A percentile compares a stretch with the other conserved stretches of the same genome.
phyloP scores from a whole-genome alignment of 495 filamentous ascomycete species.

The Pyrenula aspistea region DNA sequence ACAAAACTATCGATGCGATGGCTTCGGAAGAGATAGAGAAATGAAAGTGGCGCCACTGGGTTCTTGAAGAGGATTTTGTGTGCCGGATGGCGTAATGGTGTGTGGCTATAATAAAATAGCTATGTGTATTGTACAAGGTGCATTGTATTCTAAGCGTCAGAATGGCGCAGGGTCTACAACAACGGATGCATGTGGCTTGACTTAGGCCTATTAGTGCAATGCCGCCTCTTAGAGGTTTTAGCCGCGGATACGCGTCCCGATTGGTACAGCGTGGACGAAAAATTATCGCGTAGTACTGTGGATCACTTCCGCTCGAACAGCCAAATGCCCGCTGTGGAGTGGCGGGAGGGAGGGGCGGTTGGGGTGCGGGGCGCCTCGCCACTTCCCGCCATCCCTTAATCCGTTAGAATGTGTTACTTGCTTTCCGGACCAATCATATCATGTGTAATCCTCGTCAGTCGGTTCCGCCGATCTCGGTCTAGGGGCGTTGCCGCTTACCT shows the following conservation, averaged over 20 bases:
- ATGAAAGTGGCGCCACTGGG: neutral
- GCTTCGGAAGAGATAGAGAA: neutral
- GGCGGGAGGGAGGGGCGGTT: neutral
- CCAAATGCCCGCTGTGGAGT: neutral
- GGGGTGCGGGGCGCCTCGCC: neutral
- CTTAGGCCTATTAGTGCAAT: neutral
- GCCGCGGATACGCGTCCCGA: neutral
- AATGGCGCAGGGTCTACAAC: too few relatives aligned
- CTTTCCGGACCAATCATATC: too few relatives aligned
- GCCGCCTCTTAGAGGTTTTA: too few relatives aligned
- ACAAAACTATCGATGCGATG: neutral
- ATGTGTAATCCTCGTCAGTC: too few relatives aligned
- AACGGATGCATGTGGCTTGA: neutral
- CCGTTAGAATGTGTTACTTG: too few relatives aligned
- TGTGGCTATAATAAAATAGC: too few relatives aligned
- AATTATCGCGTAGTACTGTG: neutral
- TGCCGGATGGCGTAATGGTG: too few relatives aligned
- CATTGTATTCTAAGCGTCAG: too few relatives aligned
- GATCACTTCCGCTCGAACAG: neutral
- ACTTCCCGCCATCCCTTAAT: neutral
- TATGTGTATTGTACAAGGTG: too few relatives aligned
- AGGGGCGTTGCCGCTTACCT: too few relatives aligned
- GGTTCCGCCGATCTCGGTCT: too few relatives aligned
- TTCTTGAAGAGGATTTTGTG: neutral
- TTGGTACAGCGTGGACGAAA: neutral